A percentile compares a stretch with the other conserved stretches of the same genome.
Evolutionary conservation across 768 basidiomycete species (phyloP).

Genomic region (Suillus brevipes): DNA sequence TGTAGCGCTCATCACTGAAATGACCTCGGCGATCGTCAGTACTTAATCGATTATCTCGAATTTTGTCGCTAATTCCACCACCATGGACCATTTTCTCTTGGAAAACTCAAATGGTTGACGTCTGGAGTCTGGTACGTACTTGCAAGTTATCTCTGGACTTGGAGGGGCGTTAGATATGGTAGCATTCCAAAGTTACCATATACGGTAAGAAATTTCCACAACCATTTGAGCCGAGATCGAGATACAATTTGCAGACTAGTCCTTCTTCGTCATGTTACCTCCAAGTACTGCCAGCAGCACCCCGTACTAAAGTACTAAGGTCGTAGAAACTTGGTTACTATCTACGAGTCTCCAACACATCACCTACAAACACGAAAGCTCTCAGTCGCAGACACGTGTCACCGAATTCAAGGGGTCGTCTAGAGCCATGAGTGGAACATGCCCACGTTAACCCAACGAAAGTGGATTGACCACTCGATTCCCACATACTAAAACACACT

Average conservation of each 20-base stretch:
- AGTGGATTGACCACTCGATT: neutral
- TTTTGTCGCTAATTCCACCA: neutral
- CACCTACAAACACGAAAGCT: neutral
- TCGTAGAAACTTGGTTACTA: neutral
- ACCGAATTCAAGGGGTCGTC: neutral
- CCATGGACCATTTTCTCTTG: neutral
- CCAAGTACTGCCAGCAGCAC: neutral
- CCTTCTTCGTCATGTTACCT: neutral
- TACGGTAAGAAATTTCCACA: neutral
- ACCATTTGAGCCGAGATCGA: neutral
- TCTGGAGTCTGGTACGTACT: neutral
- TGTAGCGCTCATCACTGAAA: neutral
- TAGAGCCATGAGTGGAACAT: neutral
- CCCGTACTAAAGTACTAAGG: neutral
- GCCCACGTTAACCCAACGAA: neutral
- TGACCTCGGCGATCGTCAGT: neutral
- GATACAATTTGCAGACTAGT: neutral
- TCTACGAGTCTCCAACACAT: neutral
- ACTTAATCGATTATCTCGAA: too few relatives aligned
- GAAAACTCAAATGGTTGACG: neutral
- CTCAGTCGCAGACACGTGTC: neutral
- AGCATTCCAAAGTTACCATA: neutral
- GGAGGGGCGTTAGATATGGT: neutral
- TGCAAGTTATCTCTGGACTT: neutral
- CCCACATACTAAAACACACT: neutral